Base-by-base conservation (phyloP, 148 eudicot species). In the Chenopodium formosanum region DNA sequence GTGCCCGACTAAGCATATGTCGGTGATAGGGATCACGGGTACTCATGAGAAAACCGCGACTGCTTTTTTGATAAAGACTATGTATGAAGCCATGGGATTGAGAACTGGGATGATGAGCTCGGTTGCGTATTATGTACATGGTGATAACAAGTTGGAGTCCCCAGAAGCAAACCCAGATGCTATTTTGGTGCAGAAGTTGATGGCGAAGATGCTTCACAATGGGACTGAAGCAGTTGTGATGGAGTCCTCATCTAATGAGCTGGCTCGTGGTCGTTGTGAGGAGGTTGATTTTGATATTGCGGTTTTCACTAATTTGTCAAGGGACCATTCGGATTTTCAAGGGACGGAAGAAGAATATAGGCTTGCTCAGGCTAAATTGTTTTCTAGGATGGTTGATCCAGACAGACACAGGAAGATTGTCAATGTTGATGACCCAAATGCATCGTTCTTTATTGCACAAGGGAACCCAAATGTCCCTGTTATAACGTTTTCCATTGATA, bases 51-150 rank as follows among this genome's bases (percentile, higher is more conserved):
- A 91, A 83, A 97, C 99, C 1, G 90, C 95, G 0, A 88, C 94
- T 1, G 80, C 91, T 13, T 91, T 84, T 83, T 81, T 97, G 85
- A 78, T 97, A 1, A 97, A 92, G 86, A 89, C 90, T n/a, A 84
- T 97, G 92, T 97, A 97, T 79, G 99, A 91, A 70, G 98, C 98
- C 0, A 94, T 94, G 99, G 99, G 99, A 68, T 88, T 97, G 88
- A 92, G 98, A 74, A 94, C 98, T 4, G 99, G 99, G 77, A 83
- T 97, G 93, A 82, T 97, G 86, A 94, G 93, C 83, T 88, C 94
- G 0, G 99, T 97, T n/a, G 98, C 86, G 0, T 82, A 91, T 75
- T 97, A 88, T 85, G 83, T 97, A 60, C 94, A 94, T 76, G 99
- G 99, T 70, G 94, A 94, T 81, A 94, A 90, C 83, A 91, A 87